Base-by-base conservation (phyloP, 1,139 yeast species). In the Hyphopichia wangnamkhiaoensis region DNA sequence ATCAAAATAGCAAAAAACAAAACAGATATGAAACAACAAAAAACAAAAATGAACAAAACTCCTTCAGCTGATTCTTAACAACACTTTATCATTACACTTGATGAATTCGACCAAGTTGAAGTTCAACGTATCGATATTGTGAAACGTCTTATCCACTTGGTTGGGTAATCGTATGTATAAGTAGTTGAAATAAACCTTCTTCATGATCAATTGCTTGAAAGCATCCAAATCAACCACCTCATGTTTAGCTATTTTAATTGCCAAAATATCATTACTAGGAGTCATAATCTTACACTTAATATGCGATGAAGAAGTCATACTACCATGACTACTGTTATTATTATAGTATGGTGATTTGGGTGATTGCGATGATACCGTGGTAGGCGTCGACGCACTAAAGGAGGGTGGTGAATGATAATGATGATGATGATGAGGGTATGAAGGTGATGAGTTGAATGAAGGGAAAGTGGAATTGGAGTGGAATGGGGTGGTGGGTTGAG, bases 281-380 rank as follows among this genome's bases (percentile, higher is more conserved):
- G 61, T 61, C 31, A 56, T 46, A 13, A 69, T 54, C 44, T 63
- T 64, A 42, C 71, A 59, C 39, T 59, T 58, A 38, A 64, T 48
- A 4, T 29, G 26, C 14, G 28, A 10, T 7, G 28, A n/a, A 9
- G 14, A 14, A 5, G 14, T 8, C n/a, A n/a, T 25, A 9, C 13
- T 9, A 21, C 10, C 10, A 21, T 21, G 24, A 10, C 24, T 10
- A 21, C 9, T 25, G 28, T 7, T 7, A 21, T 21, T 21, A 21
- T 21, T 21, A 8, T 7, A 21, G 7, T 7, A 25, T n/a, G 13
- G 14, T 9, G n/a, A n/a, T 25, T 10, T 9, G 14, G 28, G 10
- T 5, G 10, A 9, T 7, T 5, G 13, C n/a, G 28, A 25, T 25
- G 28, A 25, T 9, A 8, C 14, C n/a, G 28, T 25, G 13, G 31